Evolutionary conservation across 2,329 filamentous ascomycete genomes (phyloP).

Genomic region (Fusarium sp.): DNA sequence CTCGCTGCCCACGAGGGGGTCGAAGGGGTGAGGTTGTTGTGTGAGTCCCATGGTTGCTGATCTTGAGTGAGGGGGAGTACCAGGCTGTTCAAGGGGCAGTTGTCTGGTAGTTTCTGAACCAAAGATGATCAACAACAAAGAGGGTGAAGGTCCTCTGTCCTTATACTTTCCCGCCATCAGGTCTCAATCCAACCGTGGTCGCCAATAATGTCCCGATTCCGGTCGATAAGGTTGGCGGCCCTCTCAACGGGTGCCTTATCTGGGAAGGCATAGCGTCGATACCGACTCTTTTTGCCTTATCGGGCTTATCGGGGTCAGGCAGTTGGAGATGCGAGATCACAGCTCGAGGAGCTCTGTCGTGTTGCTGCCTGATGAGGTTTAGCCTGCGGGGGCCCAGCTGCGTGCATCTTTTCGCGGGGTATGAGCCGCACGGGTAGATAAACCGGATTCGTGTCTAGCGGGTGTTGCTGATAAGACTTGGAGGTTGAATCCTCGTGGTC

Average conservation of each 20-base stretch:
- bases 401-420: constrained; percentile 23
- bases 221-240: constrained; percentile 14
- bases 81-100: not conserved
- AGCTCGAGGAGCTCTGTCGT: not conserved
- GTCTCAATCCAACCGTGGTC: not conserved
- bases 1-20: constrained; percentile 75
- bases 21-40: constrained; percentile 47
- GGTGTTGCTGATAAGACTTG: constrained; percentile 7
- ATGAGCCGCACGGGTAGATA: constrained; percentile 42
- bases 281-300: constrained; percentile 43
- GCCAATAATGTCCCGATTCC: constrained; percentile 3
- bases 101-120: not conserved
- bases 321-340: not conserved
- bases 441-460: constrained; percentile 36
- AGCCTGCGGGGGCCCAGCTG: constrained; percentile 14
- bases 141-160: not conserved
- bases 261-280: constrained; percentile 27
- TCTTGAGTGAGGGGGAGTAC: not conserved
- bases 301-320: constrained; percentile 17
- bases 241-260: constrained; percentile 4
- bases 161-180: constrained; percentile 30
- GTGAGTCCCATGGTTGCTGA: constrained; percentile 29
- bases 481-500: not conserved
- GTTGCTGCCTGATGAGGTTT: constrained; percentile 11
- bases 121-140: not conserved